Evolutionary conservation across 2,329 filamentous ascomycete genomes (phyloP).

Genomic region (Aspergillus udagawae): DNA sequence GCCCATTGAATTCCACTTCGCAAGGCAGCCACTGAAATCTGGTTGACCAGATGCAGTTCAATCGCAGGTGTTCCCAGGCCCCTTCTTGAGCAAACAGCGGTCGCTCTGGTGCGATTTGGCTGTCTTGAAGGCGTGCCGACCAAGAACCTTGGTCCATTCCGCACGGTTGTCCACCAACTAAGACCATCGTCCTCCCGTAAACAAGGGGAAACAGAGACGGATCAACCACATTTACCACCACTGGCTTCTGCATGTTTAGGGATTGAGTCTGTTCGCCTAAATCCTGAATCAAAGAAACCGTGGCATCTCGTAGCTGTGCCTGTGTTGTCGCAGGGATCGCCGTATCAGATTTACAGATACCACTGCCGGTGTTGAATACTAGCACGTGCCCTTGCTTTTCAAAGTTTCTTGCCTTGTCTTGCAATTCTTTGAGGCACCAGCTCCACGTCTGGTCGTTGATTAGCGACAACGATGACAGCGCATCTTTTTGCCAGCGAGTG

Average conservation of each 20-base stretch:
- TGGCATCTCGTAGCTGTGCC: not conserved
- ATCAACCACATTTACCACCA: not conserved
- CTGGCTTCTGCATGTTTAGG: too few relatives aligned
- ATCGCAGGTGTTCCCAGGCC: too few relatives aligned
- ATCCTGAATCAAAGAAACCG: too few relatives aligned
- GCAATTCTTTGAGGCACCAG: conserved; percentile 12
- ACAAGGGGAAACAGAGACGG: not conserved
- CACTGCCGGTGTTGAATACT: conserved; percentile 12
- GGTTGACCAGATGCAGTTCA: conserved; percentile 6
- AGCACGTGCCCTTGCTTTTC: not conserved
- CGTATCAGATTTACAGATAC: conserved; percentile 4
- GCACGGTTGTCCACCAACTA: not conserved
- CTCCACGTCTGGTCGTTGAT: conserved; percentile 10
- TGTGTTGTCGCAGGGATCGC: not conserved
- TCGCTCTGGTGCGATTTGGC: too few relatives aligned
- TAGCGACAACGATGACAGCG: not conserved
- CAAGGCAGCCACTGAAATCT: conserved; percentile 11
- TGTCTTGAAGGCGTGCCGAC: too few relatives aligned
- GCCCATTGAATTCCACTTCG: conserved; percentile 9
- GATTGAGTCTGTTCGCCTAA: too few relatives aligned
- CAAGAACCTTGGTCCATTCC: too few relatives aligned
- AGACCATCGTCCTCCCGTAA: not conserved
- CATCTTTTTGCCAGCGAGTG: conserved; percentile 3
- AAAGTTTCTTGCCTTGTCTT: conserved; percentile 6
- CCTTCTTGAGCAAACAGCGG: too few relatives aligned